Conservation (phyloP, 1,139 yeast species). For the Groenewaldozyma auringiensis region DNA sequence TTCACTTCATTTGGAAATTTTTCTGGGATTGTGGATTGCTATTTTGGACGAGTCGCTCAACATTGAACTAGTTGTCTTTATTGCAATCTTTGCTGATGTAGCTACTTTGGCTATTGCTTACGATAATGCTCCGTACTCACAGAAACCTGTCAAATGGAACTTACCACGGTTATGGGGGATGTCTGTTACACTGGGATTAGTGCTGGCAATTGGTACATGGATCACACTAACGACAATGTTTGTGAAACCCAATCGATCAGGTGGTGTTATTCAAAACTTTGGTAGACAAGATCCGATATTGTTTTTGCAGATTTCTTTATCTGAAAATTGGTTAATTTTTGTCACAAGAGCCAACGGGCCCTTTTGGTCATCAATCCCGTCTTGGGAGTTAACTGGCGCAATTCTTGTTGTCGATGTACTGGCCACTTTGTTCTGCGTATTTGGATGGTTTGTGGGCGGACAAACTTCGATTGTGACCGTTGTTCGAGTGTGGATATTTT, state of each 20-base stretch:
- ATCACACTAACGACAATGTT: slow-evolving; percentile 65
- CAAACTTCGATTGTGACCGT: slow-evolving; percentile 63
- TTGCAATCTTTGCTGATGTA: slow-evolving; percentile 71
- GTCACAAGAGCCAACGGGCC: slow-evolving; percentile 76
- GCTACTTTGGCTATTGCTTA: slow-evolving; percentile 73
- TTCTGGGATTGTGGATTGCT: slow-evolving; percentile 69
- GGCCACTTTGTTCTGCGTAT: slow-evolving; percentile 62
- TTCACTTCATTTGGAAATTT: slow-evolving; percentile 63
- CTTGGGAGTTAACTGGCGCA: slow-evolving; percentile 69
- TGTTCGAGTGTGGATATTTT: slow-evolving; percentile 60
- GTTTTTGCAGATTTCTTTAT: slow-evolving; percentile 65
- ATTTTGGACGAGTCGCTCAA: slow-evolving; percentile 58
- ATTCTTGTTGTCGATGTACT: slow-evolving; percentile 60
- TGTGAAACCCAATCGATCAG: slow-evolving; percentile 35
- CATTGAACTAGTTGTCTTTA: slow-evolving; percentile 63
- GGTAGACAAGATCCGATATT: slow-evolving; percentile 62
- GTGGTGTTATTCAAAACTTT: slow-evolving; percentile 65
- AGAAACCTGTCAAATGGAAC: slow-evolving; percentile 98
- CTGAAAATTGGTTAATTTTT: slow-evolving; percentile 76
- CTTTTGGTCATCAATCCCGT: slow-evolving; percentile 63
- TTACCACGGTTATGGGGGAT: slow-evolving; percentile 77
- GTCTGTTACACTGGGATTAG: slow-evolving; percentile 58
- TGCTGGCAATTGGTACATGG: slow-evolving; percentile 68
- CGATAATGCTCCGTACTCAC: slow-evolving; percentile 93
- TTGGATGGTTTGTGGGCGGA: slow-evolving; percentile 68